Percentiles rank a stretch among this genome's conserved stretches.
phyloP scores from a whole-genome alignment of 169 alveolate species.

The Plasmodium cynomolgi region DNA sequence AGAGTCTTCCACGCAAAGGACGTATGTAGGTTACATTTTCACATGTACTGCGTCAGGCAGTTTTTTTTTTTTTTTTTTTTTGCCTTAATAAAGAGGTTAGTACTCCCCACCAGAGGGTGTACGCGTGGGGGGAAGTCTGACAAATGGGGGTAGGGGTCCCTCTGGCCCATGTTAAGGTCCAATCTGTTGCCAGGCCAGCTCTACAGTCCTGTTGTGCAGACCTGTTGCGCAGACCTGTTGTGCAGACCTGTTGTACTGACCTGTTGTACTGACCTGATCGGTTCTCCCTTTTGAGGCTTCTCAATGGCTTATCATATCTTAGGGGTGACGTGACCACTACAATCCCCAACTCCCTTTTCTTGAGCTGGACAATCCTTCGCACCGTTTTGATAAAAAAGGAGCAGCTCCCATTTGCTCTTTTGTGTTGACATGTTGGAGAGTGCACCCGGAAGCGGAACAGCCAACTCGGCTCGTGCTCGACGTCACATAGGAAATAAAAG shows the following conservation, averaged over 20 bases:
- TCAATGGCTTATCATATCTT: no score
- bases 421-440: background rate
- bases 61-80: no score
- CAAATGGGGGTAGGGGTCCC: background rate
- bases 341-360: no score
- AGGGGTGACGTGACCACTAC: no score
- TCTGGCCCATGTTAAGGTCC: background rate
- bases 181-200: background rate
- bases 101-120: background rate
- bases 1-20: background rate
- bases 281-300: background rate
- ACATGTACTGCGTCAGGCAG: background rate
- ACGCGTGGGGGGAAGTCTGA: background rate
- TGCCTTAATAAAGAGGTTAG: background rate
- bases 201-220: no score
- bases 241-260: no score
- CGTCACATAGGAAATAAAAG: slow-evolving; percentile 2
- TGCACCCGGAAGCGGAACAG: background rate
- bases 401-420: background rate
- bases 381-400: background rate
- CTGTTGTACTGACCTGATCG: background rate
- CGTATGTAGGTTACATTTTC: background rate
- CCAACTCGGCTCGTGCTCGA: background rate
- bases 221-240: no score
- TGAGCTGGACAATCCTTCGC: no score